phyloP scores from a whole-genome alignment of 768 basidiomycete species.

The Thelephora ganbajun region DNA sequence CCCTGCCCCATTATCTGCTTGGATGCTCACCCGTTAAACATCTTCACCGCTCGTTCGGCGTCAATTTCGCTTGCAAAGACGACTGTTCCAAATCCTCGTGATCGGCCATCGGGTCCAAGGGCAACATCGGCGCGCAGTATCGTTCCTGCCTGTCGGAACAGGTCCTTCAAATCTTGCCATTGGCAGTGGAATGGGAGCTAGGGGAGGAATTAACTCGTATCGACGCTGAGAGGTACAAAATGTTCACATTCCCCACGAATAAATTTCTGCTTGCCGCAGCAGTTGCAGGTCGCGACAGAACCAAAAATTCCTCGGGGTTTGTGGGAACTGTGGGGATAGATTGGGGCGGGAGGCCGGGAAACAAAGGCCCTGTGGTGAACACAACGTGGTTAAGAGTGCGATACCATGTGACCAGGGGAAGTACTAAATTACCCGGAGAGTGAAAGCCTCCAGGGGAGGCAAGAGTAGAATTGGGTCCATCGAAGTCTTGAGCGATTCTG shows the following conservation, averaged over 20 bases:
- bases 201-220: background rate
- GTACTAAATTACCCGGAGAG: background rate
- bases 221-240: background rate
- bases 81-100: conserved; percentile 88
- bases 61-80: conserved; percentile 74
- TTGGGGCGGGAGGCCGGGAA: too few species aligned
- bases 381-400: too few species aligned
- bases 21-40: conserved; percentile 77
- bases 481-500: conserved; percentile 36
- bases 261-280: conserved; percentile 36
- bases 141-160: conserved; percentile 83
- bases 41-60: conserved; percentile 67
- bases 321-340: too few species aligned
- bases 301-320: background rate
- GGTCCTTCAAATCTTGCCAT: conserved; percentile 97
- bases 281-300: background rate
- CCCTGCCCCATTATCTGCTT: background rate
- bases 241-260: conserved; percentile 84
- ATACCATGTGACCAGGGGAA: background rate
- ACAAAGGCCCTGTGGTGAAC: too few species aligned
- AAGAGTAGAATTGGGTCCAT: conserved; percentile 5
- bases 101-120: conserved; percentile 76
- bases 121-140: conserved; percentile 87
- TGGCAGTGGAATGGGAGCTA: conserved; percentile 88
- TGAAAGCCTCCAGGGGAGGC: background rate